phyloP scores from a whole-genome alignment of 2,329 filamentous ascomycete species.

The Cercospora nicotianae region DNA sequence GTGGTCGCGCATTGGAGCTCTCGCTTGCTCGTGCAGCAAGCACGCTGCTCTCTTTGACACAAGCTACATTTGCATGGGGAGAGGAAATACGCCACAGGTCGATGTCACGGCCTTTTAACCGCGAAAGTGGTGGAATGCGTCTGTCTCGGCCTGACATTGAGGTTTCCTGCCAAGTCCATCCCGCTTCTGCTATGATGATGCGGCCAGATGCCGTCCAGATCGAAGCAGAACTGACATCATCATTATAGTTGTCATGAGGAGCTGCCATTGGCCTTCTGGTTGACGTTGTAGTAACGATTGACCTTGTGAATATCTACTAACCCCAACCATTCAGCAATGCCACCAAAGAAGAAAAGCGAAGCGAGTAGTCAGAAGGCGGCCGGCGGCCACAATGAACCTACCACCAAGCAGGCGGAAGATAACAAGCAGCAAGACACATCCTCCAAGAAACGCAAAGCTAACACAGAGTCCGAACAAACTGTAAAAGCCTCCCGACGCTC shows the following conservation, averaged over 20 bases:
- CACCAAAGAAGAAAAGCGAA: not conserved
- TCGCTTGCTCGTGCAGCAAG: not conserved
- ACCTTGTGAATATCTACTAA: not conserved
- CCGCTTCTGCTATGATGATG: not conserved
- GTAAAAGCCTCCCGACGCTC: slow-evolving; percentile 35
- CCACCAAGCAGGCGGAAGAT: not conserved
- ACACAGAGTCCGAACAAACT: slow-evolving; percentile 31
- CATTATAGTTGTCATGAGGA: not conserved
- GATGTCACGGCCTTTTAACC: not conserved
- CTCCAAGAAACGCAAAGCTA: slow-evolving; percentile 20
- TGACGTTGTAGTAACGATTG: not conserved
- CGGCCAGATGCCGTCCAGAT: not conserved
- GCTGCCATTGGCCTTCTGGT: not conserved
- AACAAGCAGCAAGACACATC: not conserved
- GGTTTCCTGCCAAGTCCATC: not conserved
- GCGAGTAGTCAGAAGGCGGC: not conserved
- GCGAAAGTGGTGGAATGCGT: not conserved
- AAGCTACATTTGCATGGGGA: not conserved
- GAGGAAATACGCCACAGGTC: not conserved
- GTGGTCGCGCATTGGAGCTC: not conserved
- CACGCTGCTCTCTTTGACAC: not conserved
- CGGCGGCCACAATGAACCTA: not conserved
- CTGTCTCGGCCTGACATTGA: not conserved
- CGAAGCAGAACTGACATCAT: not conserved
- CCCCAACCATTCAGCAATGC: not conserved